Evolutionary conservation across 306 rosid genomes (phyloP), one percentile per base, ranked within the genome.

Genomic region (Inga leiocalycina): DNA sequence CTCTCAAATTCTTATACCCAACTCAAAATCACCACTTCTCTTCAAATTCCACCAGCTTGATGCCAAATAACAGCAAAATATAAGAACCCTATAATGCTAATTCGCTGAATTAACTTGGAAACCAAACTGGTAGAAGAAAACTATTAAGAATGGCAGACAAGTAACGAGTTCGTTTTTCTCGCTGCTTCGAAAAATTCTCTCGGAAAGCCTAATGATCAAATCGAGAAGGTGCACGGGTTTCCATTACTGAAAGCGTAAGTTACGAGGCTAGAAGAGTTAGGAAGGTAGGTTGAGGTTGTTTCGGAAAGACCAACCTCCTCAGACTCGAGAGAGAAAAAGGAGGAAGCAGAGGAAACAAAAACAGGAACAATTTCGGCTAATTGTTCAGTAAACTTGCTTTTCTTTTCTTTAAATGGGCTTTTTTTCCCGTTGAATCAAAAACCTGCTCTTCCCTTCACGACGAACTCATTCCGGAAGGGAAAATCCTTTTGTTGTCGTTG

Each of bases 171-270:
- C 41, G 61, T 61, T 80, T 44, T 65, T 52, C 69, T 45, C 37
- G 73, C 73, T 52, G 79, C 76, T 35, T 45, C 71, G 76, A 83
- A 68, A 11, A 45, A 44, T 41, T 56, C 56, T 19, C 70, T 77
- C 77, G 69, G 15, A 81, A 84, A 83, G 79, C 34, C 79, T 80
- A 88, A 68, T 78, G 57, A 84, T 37, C n/a, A 59, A 83, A 81
- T 81, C 67, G 79, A 84, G 82, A 72, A 70, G 64, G 14, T 16
- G 71, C 79, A 69, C 64, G 62, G 61, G 77, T 80, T 91, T 83
- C 81, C 59, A 80, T 72, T 49, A 83, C 82, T 86, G 71, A 82
- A 78, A 82, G 90, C 94, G 88, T 51, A 62, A 87, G 85, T 74
- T 72, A 80, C 89, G 87, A 89, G 86, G 90, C 43, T 65, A 66